Percentiles rank a stretch among this genome's conserved stretches.
Conservation (phyloP, 2,329 filamentous ascomycete genomes). For the Alternaria sp. region DNA sequence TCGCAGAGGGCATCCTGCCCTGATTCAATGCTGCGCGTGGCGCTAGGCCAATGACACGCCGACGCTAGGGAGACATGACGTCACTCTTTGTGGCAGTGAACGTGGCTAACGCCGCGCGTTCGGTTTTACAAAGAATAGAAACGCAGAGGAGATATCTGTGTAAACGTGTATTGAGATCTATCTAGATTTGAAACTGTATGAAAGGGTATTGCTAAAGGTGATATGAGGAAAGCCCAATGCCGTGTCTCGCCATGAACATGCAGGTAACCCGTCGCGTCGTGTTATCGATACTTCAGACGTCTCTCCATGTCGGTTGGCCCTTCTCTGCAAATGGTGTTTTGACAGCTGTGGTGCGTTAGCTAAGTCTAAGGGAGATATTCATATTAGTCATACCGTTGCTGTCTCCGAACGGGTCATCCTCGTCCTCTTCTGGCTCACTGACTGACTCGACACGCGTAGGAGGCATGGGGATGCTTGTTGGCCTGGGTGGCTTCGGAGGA, state of each 20-base stretch:
- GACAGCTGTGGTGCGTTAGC: constrained; percentile 55
- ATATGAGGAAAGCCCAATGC: constrained; percentile 8
- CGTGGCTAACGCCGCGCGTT: constrained; percentile 11
- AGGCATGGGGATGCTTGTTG: constrained; percentile 53
- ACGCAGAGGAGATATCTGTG: background rate
- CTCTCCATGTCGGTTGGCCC: constrained; percentile 49
- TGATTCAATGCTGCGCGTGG: constrained; percentile 28
- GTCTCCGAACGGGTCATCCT: constrained; percentile 89
- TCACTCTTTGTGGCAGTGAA: constrained; percentile 34
- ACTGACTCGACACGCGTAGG: constrained; percentile 60
- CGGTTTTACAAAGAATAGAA: background rate
- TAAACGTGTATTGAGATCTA: background rate
- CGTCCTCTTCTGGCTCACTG: constrained; percentile 65
- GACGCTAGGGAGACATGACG: constrained; percentile 33
- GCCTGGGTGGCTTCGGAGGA: constrained; percentile 61
- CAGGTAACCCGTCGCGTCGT: background rate
- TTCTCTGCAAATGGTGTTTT: constrained; percentile 58
- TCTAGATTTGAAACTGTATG: background rate
- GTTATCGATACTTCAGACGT: constrained; percentile 36
- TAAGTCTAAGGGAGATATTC: background rate
- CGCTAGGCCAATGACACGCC: constrained; percentile 27
- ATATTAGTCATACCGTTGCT: constrained; percentile 64
- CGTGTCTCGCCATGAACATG: constrained; percentile 6
- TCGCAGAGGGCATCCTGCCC: constrained; percentile 21
- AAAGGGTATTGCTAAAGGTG: constrained; percentile 15